Evolutionary conservation across 2,329 filamentous ascomycete genomes (phyloP).

Genomic region (Metarhizium humberi): DNA sequence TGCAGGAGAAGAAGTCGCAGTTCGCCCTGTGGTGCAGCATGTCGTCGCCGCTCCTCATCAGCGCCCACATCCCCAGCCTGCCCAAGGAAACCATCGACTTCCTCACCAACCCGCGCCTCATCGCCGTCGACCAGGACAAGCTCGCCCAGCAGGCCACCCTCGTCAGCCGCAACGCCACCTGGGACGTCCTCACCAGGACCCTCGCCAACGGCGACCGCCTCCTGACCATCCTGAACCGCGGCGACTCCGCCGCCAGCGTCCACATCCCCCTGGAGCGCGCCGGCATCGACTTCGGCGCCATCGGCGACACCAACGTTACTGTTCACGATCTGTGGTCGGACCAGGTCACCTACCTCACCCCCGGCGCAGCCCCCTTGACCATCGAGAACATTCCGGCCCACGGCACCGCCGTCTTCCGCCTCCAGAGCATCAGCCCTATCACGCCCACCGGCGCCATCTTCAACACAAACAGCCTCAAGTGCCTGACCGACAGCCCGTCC

Average conservation of each 20-base stretch:
- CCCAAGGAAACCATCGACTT: slow-evolving; percentile 23
- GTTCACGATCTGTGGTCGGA: slow-evolving; percentile 36
- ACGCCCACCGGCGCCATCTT: slow-evolving; percentile 39
- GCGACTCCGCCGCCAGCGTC: slow-evolving; percentile 17
- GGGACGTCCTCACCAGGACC: slow-evolving; percentile 36
- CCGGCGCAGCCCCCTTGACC: slow-evolving; percentile 11
- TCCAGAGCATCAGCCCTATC: slow-evolving; percentile 19
- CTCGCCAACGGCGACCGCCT: slow-evolving; percentile 36
- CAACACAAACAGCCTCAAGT: slow-evolving; percentile 35
- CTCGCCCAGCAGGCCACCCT: slow-evolving; percentile 35
- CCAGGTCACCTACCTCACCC: slow-evolving; percentile 12
- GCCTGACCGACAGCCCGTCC: slow-evolving; percentile 25
- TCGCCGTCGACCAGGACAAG: slow-evolving; percentile 32
- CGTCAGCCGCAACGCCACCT: slow-evolving; percentile 30
- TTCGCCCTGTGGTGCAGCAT: slow-evolving; percentile 27
- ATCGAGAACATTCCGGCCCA: slow-evolving; percentile 23
- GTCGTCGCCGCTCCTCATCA: slow-evolving; percentile 26
- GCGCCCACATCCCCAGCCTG: slow-evolving; percentile 28
- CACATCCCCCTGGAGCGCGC: slow-evolving; percentile 25
- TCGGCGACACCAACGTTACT: slow-evolving; percentile 12
- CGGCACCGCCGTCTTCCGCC: slow-evolving; percentile 32
- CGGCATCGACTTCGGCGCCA: slow-evolving; percentile 22
- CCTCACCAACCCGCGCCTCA: slow-evolving; percentile 30
- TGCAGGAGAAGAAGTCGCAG: slow-evolving; percentile 26
- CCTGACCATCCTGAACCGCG: slow-evolving; percentile 36